Evolutionary conservation across 2,329 filamentous ascomycete species (phyloP).

Genomic region (Diaporthe ampelina): DNA sequence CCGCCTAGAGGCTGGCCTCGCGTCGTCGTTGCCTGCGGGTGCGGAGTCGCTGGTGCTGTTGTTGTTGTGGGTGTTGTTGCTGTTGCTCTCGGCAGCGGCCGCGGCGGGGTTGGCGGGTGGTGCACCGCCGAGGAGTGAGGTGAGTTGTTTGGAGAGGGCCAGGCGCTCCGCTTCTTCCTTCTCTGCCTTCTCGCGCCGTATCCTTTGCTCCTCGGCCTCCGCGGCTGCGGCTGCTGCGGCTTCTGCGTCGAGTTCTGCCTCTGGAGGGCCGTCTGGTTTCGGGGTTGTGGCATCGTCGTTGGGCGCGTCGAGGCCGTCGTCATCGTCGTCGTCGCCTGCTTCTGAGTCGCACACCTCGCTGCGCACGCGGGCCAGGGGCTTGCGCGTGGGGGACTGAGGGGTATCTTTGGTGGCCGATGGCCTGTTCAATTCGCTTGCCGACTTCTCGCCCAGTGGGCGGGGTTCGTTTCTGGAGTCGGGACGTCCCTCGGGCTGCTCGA

Average conservation of each 20-base stretch:
- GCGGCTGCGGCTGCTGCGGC: slow-evolving; percentile 15
- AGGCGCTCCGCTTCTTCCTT: slow-evolving; percentile 54
- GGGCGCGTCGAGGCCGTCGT: slow-evolving; percentile 13
- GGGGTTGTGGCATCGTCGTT: slow-evolving; percentile 35
- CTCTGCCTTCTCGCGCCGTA: slow-evolving; percentile 3
- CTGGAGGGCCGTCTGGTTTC: neutral
- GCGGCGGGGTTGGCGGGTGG: slow-evolving; percentile 38
- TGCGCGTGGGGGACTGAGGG: slow-evolving; percentile 26
- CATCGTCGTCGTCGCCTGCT: slow-evolving; percentile 44
- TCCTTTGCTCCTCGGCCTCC: no score
- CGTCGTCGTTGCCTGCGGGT: slow-evolving; percentile 35
- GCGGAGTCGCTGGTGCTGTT: slow-evolving; percentile 23
- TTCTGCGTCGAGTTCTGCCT: neutral
- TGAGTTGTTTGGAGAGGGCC: slow-evolving; percentile 58
- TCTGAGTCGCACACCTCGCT: slow-evolving; percentile 58
- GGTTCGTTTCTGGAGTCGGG: slow-evolving; percentile 47
- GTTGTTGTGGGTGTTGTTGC: neutral
- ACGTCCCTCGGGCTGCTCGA: slow-evolving; percentile 39
- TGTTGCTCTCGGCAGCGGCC: neutral
- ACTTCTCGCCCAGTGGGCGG: slow-evolving; percentile 58
- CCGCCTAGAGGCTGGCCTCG: slow-evolving; percentile 41
- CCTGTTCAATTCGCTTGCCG: slow-evolving; percentile 58
- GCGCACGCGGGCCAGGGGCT: slow-evolving; percentile 50
- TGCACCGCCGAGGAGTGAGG: slow-evolving; percentile 55
- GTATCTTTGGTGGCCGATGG: slow-evolving; percentile 54